Evolutionary conservation across 176 grass and related monocot species (phyloP).

Genomic region (Hyparrhenia diplandra): DNA sequence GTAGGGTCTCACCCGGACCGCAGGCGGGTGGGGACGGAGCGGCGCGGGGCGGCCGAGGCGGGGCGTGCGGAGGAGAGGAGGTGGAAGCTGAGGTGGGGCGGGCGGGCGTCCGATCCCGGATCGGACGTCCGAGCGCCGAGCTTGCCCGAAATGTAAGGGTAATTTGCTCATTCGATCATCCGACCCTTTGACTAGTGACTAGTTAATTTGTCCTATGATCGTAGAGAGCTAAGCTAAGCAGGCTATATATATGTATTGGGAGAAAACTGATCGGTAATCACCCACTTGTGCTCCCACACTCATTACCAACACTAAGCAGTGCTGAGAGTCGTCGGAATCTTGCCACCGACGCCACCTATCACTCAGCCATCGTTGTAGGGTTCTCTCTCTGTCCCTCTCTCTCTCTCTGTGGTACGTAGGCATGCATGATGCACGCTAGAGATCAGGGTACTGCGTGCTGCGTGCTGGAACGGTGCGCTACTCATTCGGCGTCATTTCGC

Average conservation of each 20-base stretch:
- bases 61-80: too few species aligned
- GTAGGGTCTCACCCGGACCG: too few species aligned
- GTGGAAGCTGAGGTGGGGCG: too few species aligned
- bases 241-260: not conserved
- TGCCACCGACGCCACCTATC: conserved; percentile 1
- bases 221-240: not conserved
- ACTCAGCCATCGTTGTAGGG: too few species aligned
- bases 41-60: too few species aligned
- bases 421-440: not conserved
- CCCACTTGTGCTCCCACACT: not conserved
- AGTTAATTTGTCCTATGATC: too few species aligned
- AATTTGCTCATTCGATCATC: not conserved
- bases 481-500: conserved; percentile 13
- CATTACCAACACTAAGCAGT: not conserved
- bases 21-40: too few species aligned
- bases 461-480: not conserved
- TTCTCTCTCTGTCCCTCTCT: too few species aligned
- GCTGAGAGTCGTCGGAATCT: not conserved
- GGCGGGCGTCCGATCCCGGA: too few species aligned
- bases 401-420: not conserved
- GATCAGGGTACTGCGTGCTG: not conserved
- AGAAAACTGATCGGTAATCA: not conserved
- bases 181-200: not conserved
- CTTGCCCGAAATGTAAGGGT: too few species aligned
- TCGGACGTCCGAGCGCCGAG: too few species aligned